These are phyloP conservation scores for Apiospora phragmitis DNA, from an alignment of 2,329 filamentous ascomycete species.

Conservation along the genomic window DNA sequence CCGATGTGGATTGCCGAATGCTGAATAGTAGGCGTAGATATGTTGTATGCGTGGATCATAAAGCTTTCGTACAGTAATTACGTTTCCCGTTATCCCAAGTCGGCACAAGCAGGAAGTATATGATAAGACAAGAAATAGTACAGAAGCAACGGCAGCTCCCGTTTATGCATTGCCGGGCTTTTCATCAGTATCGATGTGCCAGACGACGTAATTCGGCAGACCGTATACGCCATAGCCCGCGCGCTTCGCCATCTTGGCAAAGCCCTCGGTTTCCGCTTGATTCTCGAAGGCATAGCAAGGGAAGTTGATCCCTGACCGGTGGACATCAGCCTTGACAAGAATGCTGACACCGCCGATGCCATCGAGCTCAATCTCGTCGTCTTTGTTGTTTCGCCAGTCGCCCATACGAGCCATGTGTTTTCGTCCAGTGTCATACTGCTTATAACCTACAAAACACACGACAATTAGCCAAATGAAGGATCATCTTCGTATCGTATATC, in stretches of 20 bases:
- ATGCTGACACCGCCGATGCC: constrained; percentile 98
- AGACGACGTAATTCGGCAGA: constrained; percentile 95
- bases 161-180: constrained; percentile 75
- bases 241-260: constrained; percentile 97
- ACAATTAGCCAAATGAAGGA: constrained; percentile 12
- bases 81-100: constrained; percentile 26
- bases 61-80: constrained; percentile 33
- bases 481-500: constrained; percentile 9
- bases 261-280: constrained; percentile 97
- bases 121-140: constrained; percentile 24
- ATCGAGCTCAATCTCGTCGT: constrained; percentile 89
- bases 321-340: constrained; percentile 95
- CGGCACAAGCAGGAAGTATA: constrained; percentile 27
- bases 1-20: constrained; percentile 20
- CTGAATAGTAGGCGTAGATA: constrained; percentile 21
- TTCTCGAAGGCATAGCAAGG: constrained; percentile 97
- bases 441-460: constrained; percentile 65
- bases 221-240: constrained; percentile 92
- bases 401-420: constrained; percentile 90
- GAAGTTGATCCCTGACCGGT: constrained; percentile 97
- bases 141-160: constrained; percentile 13
- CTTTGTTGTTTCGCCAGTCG: constrained; percentile 88
- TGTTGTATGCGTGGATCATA: constrained; percentile 25
- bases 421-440: constrained; percentile 87
- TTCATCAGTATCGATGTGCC: constrained; percentile 97